Evolutionary conservation across 2,329 filamentous ascomycete genomes (phyloP).

Genomic region (Escovopsis sp.): DNA sequence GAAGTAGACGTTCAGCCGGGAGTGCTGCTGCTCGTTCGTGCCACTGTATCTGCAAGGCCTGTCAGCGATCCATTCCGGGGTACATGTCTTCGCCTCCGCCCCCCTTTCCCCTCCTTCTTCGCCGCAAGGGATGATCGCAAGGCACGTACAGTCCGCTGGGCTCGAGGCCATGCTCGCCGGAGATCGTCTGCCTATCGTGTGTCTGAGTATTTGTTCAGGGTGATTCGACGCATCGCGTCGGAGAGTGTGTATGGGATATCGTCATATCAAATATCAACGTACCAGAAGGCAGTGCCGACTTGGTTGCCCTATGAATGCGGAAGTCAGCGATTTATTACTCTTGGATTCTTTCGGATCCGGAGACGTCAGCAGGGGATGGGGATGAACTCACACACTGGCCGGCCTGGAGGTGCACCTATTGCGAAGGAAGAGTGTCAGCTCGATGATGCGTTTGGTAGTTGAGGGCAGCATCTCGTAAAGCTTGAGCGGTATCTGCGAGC

Average conservation of each 20-base stretch:
- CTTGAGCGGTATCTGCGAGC: too few species aligned
- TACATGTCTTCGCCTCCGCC: too few species aligned
- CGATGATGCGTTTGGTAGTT: too few species aligned
- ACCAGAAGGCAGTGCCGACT: constrained; percentile 96
- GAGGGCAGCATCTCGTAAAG: background rate
- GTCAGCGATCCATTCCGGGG: background rate
- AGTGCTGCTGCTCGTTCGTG: constrained; percentile 92
- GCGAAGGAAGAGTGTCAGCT: constrained; percentile 16
- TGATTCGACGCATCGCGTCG: background rate
- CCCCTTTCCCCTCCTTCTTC: too few species aligned
- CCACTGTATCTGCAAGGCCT: constrained; percentile 57
- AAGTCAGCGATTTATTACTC: constrained; percentile 24
- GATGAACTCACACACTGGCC: constrained; percentile 73
- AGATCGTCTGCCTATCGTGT: constrained; percentile 56
- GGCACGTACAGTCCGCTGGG: constrained; percentile 55
- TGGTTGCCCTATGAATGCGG: constrained; percentile 81
- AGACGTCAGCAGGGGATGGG: constrained; percentile 2
- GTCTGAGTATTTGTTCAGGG: constrained; percentile 5
- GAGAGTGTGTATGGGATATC: too few species aligned
- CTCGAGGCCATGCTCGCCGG: constrained; percentile 89
- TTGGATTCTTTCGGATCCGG: constrained; percentile 5
- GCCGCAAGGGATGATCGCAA: too few species aligned
- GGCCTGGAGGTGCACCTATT: constrained; percentile 95
- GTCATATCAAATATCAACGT: constrained; percentile 2
- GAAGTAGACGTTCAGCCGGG: constrained; percentile 99